Percentiles rank a stretch among this genome's conserved stretches.
Conservation (phyloP, 495 filamentous ascomycete genomes). For the Bacidia rubella region DNA sequence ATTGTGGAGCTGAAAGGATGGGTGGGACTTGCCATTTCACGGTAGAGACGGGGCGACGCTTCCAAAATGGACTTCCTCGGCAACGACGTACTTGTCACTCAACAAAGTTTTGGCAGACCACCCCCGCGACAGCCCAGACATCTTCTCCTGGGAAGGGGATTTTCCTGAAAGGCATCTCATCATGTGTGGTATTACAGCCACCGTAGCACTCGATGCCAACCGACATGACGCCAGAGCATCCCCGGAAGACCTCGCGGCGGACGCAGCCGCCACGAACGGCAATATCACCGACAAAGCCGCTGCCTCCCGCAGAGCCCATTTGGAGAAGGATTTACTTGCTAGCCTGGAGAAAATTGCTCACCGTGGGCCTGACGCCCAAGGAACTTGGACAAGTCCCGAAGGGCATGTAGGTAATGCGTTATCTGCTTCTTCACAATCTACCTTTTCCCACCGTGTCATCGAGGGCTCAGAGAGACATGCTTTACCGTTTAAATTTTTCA, state of each 20-base stretch:
- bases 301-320: not conserved
- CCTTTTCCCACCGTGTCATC: too few species aligned
- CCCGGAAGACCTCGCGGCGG: not conserved
- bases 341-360: constrained; percentile 24
- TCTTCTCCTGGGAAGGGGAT: too few species aligned
- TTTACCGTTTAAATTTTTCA: not conserved
- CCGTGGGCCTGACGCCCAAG: constrained; percentile 34
- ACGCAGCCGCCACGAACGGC: not conserved
- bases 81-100: too few species aligned
- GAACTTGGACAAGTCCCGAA: constrained; percentile 33
- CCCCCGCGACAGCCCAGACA: too few species aligned
- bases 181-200: not conserved
- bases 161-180: too few species aligned
- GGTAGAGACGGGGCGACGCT: too few species aligned
- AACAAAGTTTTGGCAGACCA: too few species aligned
- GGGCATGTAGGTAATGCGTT: constrained; percentile 25
- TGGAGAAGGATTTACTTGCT: not conserved
- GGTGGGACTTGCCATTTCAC: too few species aligned
- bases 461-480: not conserved
- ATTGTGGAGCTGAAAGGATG: too few species aligned
- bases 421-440: too few species aligned
- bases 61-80: too few species aligned
- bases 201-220: not conserved
- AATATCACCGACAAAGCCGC: too few species aligned
- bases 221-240: not conserved